phyloP scores from a whole-genome alignment of 805 yeast species.

The Candida pseudofarinosa region DNA sequence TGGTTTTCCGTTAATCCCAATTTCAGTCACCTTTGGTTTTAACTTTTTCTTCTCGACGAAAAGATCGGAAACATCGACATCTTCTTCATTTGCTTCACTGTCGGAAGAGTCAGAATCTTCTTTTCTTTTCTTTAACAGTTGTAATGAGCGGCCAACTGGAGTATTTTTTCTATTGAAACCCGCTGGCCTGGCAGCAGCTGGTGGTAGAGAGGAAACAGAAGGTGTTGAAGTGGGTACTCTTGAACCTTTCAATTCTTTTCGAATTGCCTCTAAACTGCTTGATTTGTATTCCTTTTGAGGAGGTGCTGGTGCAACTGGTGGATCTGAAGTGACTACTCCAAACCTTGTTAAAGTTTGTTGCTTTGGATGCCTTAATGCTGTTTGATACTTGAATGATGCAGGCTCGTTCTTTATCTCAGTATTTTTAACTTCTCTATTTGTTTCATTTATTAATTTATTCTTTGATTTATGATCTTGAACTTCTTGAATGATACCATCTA shows the following conservation, averaged over 20 bases:
- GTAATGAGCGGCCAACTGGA: conserved; percentile 35
- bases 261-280: conserved; percentile 28
- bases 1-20: conserved; percentile 44
- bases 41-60: conserved; percentile 33
- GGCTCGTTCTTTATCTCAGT: conserved; percentile 8
- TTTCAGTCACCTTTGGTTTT: conserved; percentile 34
- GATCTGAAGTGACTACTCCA: conserved; percentile 26
- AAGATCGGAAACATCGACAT: conserved; percentile 37
- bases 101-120: conserved; percentile 33
- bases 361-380: conserved; percentile 19
- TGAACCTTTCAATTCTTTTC: conserved; percentile 25
- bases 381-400: conserved; percentile 20
- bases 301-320: conserved; percentile 36
- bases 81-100: conserved; percentile 27
- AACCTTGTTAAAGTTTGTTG: conserved; percentile 34
- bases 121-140: conserved; percentile 27
- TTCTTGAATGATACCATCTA: conserved; percentile 41
- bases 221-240: conserved; percentile 21
- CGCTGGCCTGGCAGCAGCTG: conserved; percentile 52
- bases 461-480: conserved; percentile 7
- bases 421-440: conserved; percentile 2
- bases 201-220: conserved; percentile 28
- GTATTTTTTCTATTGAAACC: conserved; percentile 36
- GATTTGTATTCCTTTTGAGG: conserved; percentile 25
- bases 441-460: conserved; percentile 1